These are phyloP conservation scores for Taphrina betulina DNA, from an alignment of 1,139 yeast species.

Conservation along the genomic window DNA sequence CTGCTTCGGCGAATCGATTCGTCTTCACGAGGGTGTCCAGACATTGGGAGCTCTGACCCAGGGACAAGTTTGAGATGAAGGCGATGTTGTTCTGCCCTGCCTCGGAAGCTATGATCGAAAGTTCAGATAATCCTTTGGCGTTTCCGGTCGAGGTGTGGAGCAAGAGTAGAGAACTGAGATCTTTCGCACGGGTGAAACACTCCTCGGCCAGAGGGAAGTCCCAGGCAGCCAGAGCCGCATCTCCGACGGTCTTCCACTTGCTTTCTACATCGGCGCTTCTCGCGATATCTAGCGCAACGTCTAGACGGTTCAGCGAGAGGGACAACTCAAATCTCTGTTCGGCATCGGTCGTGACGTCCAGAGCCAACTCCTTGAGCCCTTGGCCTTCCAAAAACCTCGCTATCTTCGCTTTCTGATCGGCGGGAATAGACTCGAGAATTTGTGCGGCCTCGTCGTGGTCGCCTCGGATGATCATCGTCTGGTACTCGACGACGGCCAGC, in stretches of 20 bases:
- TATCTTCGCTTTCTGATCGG: conserved; percentile 70
- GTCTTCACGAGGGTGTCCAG: conserved; percentile 65
- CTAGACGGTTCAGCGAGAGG: conserved; percentile 63
- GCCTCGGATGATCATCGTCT: conserved; percentile 91
- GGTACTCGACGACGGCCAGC: conserved; percentile 84
- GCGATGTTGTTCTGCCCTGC: conserved; percentile 86
- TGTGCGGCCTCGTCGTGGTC: conserved; percentile 74
- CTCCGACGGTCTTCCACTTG: conserved; percentile 93
- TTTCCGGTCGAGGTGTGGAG: conserved; percentile 81
- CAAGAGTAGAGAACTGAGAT: conserved; percentile 75
- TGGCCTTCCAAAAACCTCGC: conserved; percentile 93
- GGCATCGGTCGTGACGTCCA: conserved; percentile 73
- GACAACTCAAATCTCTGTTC: conserved; percentile 88
- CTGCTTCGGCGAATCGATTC: conserved; percentile 79
- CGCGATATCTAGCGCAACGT: conserved; percentile 73
- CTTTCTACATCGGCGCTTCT: conserved; percentile 52
- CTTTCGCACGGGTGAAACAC: conserved; percentile 76
- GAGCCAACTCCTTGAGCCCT: conserved; percentile 79
- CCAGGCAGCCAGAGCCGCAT: conserved; percentile 75
- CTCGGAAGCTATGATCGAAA: conserved; percentile 64
- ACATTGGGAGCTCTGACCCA: conserved; percentile 67
- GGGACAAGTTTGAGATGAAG: conserved; percentile 86
- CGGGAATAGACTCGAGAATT: conserved; percentile 64
- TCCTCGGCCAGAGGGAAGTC: conserved; percentile 77
- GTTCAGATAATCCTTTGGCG: conserved; percentile 55